Evolutionary conservation across 2,329 filamentous ascomycete species (phyloP).

Genomic region (Capronia coronata): DNA sequence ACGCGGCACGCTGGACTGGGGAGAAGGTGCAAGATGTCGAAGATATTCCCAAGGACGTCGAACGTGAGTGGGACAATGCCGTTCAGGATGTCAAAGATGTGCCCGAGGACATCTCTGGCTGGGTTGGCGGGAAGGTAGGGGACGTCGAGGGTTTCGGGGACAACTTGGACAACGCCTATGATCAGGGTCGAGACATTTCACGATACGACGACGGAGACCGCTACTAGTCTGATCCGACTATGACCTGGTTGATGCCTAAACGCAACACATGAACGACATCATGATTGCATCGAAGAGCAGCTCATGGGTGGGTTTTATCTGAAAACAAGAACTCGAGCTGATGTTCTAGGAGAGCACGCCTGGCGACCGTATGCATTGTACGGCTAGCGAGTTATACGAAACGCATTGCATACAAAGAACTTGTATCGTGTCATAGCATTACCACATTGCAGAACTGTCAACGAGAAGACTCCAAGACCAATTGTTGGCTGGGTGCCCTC

Average conservation of each 20-base stretch:
- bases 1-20: constrained; percentile 41
- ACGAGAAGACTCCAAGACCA: too few species aligned
- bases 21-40: constrained; percentile 40
- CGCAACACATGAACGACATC: too few species aligned
- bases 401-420: too few species aligned
- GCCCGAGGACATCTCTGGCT: constrained; percentile 36
- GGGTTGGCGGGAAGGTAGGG: constrained; percentile 39
- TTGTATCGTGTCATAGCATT: too few species aligned
- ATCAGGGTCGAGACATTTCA: constrained; percentile 34
- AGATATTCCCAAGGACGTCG: constrained; percentile 35
- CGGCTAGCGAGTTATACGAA: too few species aligned
- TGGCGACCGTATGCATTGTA: too few species aligned
- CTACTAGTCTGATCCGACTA: neutral
- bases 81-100: constrained; percentile 33
- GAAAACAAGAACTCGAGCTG: too few species aligned
- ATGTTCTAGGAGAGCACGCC: too few species aligned
- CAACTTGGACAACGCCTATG: constrained; percentile 40
- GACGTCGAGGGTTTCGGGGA: constrained; percentile 42
- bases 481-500: too few species aligned
- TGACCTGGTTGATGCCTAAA: neutral
- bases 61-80: constrained; percentile 33
- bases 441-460: too few species aligned
- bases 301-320: too few species aligned
- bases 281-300: too few species aligned
- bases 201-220: constrained; percentile 13